Evolutionary conservation across 768 basidiomycete species (phyloP), one percentile per base, ranked within the genome.

Genomic region (Leucocoprinus birnbaumii): DNA sequence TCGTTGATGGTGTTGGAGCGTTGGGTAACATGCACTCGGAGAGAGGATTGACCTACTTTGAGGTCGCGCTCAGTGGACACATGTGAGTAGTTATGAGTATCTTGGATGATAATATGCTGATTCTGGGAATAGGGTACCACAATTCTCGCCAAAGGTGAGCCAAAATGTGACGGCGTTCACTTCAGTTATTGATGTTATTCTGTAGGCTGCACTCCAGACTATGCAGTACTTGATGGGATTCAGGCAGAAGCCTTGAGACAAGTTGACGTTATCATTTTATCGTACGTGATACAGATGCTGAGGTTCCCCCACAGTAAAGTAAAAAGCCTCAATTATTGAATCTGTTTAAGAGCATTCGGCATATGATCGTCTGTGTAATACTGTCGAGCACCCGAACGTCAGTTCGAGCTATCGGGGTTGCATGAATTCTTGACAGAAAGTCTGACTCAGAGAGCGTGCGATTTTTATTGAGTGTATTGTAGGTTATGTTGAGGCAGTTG

Each of bases 181-280:
- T 7, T 22, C 0, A 34, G 43, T n/a, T n/a, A n/a, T n/a, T n/a
- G n/a, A n/a, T n/a, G 49, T 19, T 25, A 42, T 50, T 9, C 24
- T 16, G 24, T 53, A 86, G 84, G 84, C 87, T 49, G 79, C 84
- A 0, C 83, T 85, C 70, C 86, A 87, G 62, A 81, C 74, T 53
- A 86, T 88, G 85, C 71, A 83, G 59, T 86, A 76, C 61, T 62
- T 89, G 59, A 74, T 89, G 80, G 86, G 87, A 6, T 78, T 82
- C 66, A 79, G 85, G 56, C 65, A 67, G 1, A 77, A 61, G 1
- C 82, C 80, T 14, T 82, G 63, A 66, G 55, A 5, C 16, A 26
- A 1, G 14, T 7, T 35, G 34, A 35, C n/a, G n/a, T n/a, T n/a
- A n/a, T n/a, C n/a, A n/a, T n/a, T n/a, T n/a, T n/a, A n/a, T n/a